A percentile compares a stretch with the other conserved stretches of the same genome.
These are phyloP conservation scores for Aspergillus sp. DNA, from an alignment of 2,329 filamentous ascomycete genomes.

Conservation along the genomic window DNA sequence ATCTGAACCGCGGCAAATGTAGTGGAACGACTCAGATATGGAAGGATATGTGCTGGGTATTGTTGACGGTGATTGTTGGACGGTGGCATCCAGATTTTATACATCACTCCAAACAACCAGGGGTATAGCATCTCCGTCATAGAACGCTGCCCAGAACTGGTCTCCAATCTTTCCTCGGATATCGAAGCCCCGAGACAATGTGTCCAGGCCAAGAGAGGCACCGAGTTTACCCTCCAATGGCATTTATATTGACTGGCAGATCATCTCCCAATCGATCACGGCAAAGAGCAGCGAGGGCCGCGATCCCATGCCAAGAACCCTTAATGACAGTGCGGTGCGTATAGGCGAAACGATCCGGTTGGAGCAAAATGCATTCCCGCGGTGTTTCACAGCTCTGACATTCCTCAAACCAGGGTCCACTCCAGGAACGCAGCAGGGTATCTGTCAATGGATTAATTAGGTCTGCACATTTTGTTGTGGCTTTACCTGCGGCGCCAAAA, in stretches of 20 bases:
- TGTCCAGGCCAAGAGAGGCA: not conserved
- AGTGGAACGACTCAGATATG: not conserved
- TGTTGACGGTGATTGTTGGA: not conserved
- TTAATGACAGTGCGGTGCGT: not conserved
- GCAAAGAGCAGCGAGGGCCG: not conserved
- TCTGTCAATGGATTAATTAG: too few species aligned
- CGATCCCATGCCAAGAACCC: not conserved
- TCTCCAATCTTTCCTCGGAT: too few species aligned
- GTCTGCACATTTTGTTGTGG: too few species aligned
- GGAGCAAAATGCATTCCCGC: constrained; percentile 1
- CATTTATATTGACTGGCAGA: not conserved
- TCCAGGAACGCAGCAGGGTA: too few species aligned
- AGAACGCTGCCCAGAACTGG: not conserved
- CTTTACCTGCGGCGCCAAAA: too few species aligned
- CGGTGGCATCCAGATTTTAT: not conserved
- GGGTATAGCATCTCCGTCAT: not conserved
- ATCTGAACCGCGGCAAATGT: not conserved
- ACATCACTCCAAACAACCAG: not conserved
- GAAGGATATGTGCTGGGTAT: not conserved
- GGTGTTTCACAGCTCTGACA: too few species aligned
- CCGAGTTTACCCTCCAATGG: constrained; percentile 4
- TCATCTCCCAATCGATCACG: not conserved
- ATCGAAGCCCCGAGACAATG: not conserved
- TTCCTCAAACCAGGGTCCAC: too few species aligned
- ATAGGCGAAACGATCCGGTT: not conserved